These are phyloP conservation scores for Trifolium repens DNA, from an alignment of 306 rosid species.

Conservation along the genomic window DNA sequence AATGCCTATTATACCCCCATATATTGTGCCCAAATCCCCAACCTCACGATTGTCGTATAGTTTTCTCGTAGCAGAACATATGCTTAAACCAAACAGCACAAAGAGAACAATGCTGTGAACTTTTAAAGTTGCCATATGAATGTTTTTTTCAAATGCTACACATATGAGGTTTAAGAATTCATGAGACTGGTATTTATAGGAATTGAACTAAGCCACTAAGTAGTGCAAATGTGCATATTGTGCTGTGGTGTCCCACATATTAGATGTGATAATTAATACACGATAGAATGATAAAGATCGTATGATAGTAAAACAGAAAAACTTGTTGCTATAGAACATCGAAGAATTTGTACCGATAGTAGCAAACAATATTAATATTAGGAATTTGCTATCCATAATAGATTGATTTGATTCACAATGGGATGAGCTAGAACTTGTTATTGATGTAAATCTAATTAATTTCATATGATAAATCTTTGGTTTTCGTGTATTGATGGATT, in stretches of 20 bases:
- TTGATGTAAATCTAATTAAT: slow-evolving; percentile 11
- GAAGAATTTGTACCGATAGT: background rate
- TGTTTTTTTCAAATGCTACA: slow-evolving; percentile 25
- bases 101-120: slow-evolving; percentile 37
- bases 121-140: slow-evolving; percentile 50
- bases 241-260: background rate
- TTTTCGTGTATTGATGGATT: background rate
- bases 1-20: background rate
- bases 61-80: slow-evolving; percentile 53
- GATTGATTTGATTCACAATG: background rate
- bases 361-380: background rate
- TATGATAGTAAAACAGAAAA: background rate
- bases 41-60: slow-evolving; percentile 34
- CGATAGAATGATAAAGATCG: background rate
- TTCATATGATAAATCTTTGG: background rate
- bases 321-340: background rate
- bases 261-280: background rate
- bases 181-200: slow-evolving; percentile 49
- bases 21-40: background rate
- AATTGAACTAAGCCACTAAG: background rate
- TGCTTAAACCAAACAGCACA: slow-evolving; percentile 49
- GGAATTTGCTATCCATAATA: background rate
- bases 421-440: background rate
- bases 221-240: slow-evolving; percentile 36
- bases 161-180: background rate